phyloP scores from a whole-genome alignment of 345 rosid species.

The Geranium brycei region DNA sequence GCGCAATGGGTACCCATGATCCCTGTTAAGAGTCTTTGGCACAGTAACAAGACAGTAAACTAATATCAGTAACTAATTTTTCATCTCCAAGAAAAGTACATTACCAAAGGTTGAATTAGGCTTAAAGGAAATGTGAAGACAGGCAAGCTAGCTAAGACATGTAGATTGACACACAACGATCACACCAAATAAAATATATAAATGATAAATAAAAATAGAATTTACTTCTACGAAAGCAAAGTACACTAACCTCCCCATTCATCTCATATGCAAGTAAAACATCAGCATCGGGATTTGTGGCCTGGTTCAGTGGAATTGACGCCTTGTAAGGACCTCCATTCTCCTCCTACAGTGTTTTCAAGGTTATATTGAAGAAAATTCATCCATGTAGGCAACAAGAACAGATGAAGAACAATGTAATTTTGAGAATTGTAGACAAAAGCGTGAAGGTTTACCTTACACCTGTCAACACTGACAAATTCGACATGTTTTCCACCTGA shows the following conservation, averaged over 20 bases:
- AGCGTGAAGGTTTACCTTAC: constrained; percentile 43
- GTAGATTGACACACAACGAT: not conserved
- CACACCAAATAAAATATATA: constrained; percentile 1
- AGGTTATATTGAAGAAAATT: constrained; percentile 1
- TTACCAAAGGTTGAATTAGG: too few relatives aligned
- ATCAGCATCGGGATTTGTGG: constrained; percentile 85
- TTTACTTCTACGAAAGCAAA: not conserved
- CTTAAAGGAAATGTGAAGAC: too few relatives aligned
- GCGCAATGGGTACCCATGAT: constrained; percentile 85
- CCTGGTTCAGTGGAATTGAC: constrained; percentile 75
- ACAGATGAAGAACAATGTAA: not conserved
- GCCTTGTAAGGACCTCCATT: constrained; percentile 98
- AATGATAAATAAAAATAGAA: not conserved
- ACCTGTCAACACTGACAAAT: constrained; percentile 88
- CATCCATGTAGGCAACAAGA: not conserved
- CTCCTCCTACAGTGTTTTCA: constrained; percentile 55
- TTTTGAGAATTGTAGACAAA: not conserved
- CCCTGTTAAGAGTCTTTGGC: constrained; percentile 70
- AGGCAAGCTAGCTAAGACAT: not conserved
- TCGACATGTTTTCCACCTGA: constrained; percentile 83
- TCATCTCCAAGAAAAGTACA: too few relatives aligned
- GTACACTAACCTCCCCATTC: constrained; percentile 75
- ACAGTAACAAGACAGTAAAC: constrained; percentile 6
- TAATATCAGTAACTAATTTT: not conserved
- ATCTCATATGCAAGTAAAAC: constrained; percentile 94